phyloP scores from a whole-genome alignment of 2,329 filamentous ascomycete genomes.

The Fusarium falciforme region DNA sequence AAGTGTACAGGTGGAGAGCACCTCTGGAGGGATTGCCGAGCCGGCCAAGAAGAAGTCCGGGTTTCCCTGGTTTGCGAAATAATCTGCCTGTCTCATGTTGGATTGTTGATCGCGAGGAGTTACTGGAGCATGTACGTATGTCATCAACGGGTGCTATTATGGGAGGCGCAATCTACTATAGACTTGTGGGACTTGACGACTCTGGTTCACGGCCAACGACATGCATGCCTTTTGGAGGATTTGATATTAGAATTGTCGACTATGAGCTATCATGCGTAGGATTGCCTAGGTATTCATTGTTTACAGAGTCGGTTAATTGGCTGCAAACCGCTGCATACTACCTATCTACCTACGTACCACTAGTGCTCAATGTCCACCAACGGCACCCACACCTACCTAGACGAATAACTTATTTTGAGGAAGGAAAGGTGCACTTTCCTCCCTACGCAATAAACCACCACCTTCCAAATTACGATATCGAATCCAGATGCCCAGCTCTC shows the following conservation, averaged over 20 bases:
- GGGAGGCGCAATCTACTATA: conserved; percentile 37
- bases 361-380: neutral
- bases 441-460: neutral
- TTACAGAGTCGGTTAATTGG: conserved; percentile 6
- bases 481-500: neutral
- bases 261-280: conserved; percentile 24
- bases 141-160: conserved; percentile 23
- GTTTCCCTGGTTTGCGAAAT: conserved; percentile 73
- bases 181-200: conserved; percentile 28
- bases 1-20: conserved; percentile 69
- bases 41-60: conserved; percentile 66
- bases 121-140: conserved; percentile 30
- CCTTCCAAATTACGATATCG: neutral
- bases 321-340: neutral
- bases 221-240: conserved; percentile 1
- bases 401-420: neutral
- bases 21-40: conserved; percentile 58
- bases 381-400: neutral
- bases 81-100: conserved; percentile 9
- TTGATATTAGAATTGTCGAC: conserved; percentile 13
- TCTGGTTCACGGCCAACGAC: conserved; percentile 23
- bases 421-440: neutral
- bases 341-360: neutral
- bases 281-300: neutral
- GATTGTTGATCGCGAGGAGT: conserved; percentile 42